Evolutionary conservation across 441 rosid species (phyloP), one percentile per base, ranked within the genome.

Genomic region (Cnidoscolus chayamansa): DNA sequence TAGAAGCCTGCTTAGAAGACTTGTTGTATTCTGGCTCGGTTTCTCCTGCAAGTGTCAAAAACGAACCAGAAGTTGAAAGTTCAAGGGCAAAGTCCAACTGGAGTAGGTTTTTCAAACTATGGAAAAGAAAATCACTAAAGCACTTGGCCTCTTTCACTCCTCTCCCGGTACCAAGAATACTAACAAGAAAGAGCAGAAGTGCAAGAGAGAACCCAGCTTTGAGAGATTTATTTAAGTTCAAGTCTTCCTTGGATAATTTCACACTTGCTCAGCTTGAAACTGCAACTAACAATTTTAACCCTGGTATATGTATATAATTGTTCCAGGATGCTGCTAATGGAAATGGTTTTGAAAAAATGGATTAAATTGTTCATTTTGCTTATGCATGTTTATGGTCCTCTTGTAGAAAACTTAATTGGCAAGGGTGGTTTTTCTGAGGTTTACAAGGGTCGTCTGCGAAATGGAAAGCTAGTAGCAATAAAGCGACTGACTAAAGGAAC

Each of bases 401-500:
- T 65, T 76, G 77, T 57, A 91, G 98, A 83, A 55, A 93, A 93
- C 76, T 58, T 93, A 54, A 91, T 93, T 56, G 97, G 98, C 40
- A 83, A 73, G 78, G 97, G 98, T 54, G 97, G 97, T 69, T 91
- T 72, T 72, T 91, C 97, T 30, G 87, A 90, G 63, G 98, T 92
- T 53, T 94, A 84, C 83, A 85, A 82, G 79, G 98, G 97, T n/a
- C 59, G 81, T n/a, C 64, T 94, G 83, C 78, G 72, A 10, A 84
- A 86, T 70, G 98, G 97, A 31, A 81, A 78, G 68, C 83, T 86
- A 15, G 83, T 94, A 51, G 98, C 98, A 2, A 80, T 94, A 63
- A 94, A 94, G 81, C 84, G 83, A 57, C 81, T 90, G 7, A 87
- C 60, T 0, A 89, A 86, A 83, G 98, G 98, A 71, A 86, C 91